Percentiles rank a stretch among this genome's conserved stretches.
Conservation (phyloP, 257 asterid genomes). For the Echites panduratus region DNA sequence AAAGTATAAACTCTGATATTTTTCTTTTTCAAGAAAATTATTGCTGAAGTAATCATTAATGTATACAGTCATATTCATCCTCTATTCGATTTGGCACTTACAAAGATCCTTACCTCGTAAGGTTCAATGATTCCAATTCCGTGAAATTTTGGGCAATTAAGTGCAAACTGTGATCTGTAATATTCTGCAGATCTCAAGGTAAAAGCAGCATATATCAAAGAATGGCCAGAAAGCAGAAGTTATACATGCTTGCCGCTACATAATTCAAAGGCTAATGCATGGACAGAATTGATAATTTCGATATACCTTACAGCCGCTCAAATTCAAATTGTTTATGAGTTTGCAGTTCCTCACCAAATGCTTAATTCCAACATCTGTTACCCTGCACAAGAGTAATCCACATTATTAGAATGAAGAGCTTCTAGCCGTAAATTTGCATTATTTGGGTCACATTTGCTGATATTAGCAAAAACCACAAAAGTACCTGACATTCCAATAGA, state of each 20-base stretch:
- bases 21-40: neutral
- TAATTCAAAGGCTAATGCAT: neutral
- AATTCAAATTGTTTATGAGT: conserved; percentile 61
- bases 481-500: conserved; percentile 95
- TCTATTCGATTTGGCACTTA: neutral
- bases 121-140: conserved; percentile 59
- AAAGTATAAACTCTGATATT: neutral
- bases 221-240: neutral
- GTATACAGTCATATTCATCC: neutral
- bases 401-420: conserved; percentile 1
- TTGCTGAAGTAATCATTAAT: neutral
- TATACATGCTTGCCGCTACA: neutral
- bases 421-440: conserved; percentile 9
- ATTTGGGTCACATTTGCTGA: neutral
- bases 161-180: conserved; percentile 64
- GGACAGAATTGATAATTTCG: conserved; percentile 9
- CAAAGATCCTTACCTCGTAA: conserved; percentile 57
- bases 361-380: conserved; percentile 66
- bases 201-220: conserved; percentile 11
- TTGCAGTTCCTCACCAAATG: conserved; percentile 70
- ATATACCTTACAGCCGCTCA: conserved; percentile 91
- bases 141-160: conserved; percentile 60
- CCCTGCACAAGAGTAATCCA: conserved; percentile 43
- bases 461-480: conserved; percentile 7
- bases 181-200: conserved; percentile 46